These are phyloP conservation scores for Penicillium sumatraense DNA, from an alignment of 2,329 filamentous ascomycete genomes.

Conservation along the genomic window DNA sequence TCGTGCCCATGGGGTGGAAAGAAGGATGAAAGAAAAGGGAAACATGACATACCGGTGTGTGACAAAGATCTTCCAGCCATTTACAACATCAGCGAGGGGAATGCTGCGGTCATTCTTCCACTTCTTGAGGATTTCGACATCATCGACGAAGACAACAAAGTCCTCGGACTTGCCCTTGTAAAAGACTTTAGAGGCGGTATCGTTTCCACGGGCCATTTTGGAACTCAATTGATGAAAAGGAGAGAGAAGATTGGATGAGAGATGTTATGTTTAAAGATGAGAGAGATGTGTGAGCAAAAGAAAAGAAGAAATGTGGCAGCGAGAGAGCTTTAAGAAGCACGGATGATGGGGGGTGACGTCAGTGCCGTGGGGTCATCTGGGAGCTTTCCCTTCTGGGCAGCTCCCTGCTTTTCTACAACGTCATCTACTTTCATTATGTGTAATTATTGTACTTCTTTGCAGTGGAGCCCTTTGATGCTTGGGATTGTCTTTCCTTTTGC, in stretches of 20 bases:
- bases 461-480: slow-evolving; percentile 10
- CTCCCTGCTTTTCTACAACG: slow-evolving; percentile 20
- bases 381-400: slow-evolving; percentile 1
- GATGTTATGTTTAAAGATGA: not conserved
- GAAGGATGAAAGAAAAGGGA: not conserved
- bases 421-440: slow-evolving; percentile 17
- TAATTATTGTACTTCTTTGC: not conserved
- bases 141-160: slow-evolving; percentile 63
- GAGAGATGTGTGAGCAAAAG: slow-evolving; percentile 2
- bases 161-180: slow-evolving; percentile 76
- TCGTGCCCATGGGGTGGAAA: not conserved
- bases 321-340: slow-evolving; percentile 14
- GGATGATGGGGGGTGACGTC: slow-evolving; percentile 32
- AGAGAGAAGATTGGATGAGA: not conserved
- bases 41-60: slow-evolving; percentile 90
- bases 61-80: slow-evolving; percentile 84
- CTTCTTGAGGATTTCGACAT: slow-evolving; percentile 67
- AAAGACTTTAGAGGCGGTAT: slow-evolving; percentile 75
- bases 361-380: slow-evolving; percentile 10
- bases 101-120: slow-evolving; percentile 82
- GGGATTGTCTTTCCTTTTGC: slow-evolving; percentile 13
- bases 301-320: slow-evolving; percentile 2
- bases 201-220: slow-evolving; percentile 73
- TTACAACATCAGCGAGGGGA: slow-evolving; percentile 82
- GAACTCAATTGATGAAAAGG: slow-evolving; percentile 7